Base-by-base conservation (phyloP, 352 stramenopile species). In the Pythium chondricola region DNA sequence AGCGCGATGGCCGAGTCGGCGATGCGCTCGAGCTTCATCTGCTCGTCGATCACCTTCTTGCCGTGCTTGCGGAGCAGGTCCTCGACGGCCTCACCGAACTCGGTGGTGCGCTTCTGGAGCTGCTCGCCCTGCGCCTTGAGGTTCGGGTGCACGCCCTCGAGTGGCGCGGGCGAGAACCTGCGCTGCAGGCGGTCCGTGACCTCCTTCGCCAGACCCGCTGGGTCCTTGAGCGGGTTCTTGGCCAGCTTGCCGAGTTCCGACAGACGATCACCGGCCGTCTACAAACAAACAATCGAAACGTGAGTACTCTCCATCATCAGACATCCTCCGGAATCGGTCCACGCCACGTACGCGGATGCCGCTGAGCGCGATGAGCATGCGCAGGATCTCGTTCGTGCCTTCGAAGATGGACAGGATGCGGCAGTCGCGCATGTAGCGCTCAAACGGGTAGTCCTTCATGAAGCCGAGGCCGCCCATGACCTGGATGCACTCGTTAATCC, bases 371-470 rank as follows among this genome's bases (percentile, higher is more conserved):
- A 97, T 95, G n/a, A 97, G 75, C 69, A 96, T 83, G 40, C 83
- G 74, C 39, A 96, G 63, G 60, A 97, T 96, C 54, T 97, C 82
- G 53, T 88, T 95, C 25, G 88, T 96, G 65, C 88, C 88, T 60
- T 96, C 88, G 37, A 96, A 96, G 49, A 97, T 96, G 13, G 78
- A 88, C 40, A 94, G 59, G 37, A 97, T 95, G 30, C 88, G 88
- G 55, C 71, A 88, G 63, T 97, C 88, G 42, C 88, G 77, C 80
- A 95, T 94, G 52, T 87, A 81, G 43, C 84, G 87, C 70, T 97
- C 88, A 39, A 96, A 93, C 6, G 82, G 83, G 70, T 83, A 96
- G 49, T 97, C 88, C 56, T 88, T 93, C 82, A 95, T 95, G 65
- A 95, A 96, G 22, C 88, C 87, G 26, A 81, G 87, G 47, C 84